Percentiles rank a stretch among this genome's conserved stretches.
Evolutionary conservation across 257 asterid genomes (phyloP).

Genomic region (Fraxinus anomala): DNA sequence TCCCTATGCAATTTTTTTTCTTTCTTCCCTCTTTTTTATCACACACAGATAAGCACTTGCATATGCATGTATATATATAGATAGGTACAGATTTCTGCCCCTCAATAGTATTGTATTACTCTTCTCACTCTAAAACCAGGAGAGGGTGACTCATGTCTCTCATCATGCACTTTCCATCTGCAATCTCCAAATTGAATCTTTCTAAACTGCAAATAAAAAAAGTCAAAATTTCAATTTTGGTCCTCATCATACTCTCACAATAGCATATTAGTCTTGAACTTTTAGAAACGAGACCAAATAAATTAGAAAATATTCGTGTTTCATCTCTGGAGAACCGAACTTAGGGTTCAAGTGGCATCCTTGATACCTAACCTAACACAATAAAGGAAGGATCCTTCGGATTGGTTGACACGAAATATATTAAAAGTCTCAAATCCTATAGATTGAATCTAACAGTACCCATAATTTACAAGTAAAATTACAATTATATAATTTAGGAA

Average conservation of each 20-base stretch:
- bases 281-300: background rate
- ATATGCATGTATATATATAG: background rate
- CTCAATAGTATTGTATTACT: background rate
- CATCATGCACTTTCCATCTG: background rate
- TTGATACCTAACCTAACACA: background rate
- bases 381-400: background rate
- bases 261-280: background rate
- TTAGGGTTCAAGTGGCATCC: background rate
- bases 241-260: background rate
- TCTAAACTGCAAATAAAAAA: background rate
- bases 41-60: conserved; percentile 12
- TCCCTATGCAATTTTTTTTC: background rate
- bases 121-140: background rate
- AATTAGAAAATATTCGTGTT: background rate
- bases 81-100: conserved; percentile 1
- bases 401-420: background rate
- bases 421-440: no score
- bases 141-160: conserved; percentile 2
- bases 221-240: background rate
- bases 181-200: background rate
- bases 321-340: background rate
- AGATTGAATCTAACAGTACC: no score
- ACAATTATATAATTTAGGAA: no score
- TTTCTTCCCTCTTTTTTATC: conserved; percentile 2
- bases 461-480: no score